phyloP scores from a whole-genome alignment of 2,329 filamentous ascomycete genomes.

The Hypoxylon rubiginosum region DNA sequence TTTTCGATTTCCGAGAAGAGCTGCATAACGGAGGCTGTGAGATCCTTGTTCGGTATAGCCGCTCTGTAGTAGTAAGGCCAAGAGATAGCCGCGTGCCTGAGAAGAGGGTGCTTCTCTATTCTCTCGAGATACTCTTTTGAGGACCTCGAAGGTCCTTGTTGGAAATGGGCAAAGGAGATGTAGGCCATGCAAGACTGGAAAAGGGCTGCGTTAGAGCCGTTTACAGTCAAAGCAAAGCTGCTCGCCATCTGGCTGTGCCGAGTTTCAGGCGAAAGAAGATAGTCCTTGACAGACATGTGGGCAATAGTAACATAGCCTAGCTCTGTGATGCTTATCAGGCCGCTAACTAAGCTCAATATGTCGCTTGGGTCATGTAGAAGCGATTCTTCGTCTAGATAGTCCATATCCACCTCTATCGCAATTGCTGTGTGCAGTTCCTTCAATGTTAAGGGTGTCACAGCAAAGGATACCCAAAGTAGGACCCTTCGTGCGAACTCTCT shows the following conservation, averaged over 20 bases:
- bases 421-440: conserved; percentile 29
- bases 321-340: conserved; percentile 23
- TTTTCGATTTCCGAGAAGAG: conserved; percentile 6
- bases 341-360: conserved; percentile 17
- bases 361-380: conserved; percentile 21
- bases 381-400: conserved; percentile 25
- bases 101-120: conserved; percentile 6
- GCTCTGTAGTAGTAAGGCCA: conserved; percentile 31
- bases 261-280: conserved; percentile 20
- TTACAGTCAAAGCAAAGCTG: conserved; percentile 7
- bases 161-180: conserved; percentile 12
- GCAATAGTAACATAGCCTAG: conserved; percentile 21
- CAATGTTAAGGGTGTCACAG: conserved; percentile 18
- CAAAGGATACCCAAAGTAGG: conserved; percentile 27
- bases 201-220: background rate
- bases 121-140: conserved; percentile 11
- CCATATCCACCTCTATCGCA: conserved; percentile 14
- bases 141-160: conserved; percentile 10
- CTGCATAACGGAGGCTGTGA: background rate
- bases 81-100: conserved; percentile 19
- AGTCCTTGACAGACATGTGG: conserved; percentile 28
- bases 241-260: background rate
- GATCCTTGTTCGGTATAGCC: background rate
- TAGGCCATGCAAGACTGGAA: conserved; percentile 23
- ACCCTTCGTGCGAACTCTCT: conserved; percentile 18